Conservation (phyloP, 1,139 yeast species). For the Pichia sp. region DNA sequence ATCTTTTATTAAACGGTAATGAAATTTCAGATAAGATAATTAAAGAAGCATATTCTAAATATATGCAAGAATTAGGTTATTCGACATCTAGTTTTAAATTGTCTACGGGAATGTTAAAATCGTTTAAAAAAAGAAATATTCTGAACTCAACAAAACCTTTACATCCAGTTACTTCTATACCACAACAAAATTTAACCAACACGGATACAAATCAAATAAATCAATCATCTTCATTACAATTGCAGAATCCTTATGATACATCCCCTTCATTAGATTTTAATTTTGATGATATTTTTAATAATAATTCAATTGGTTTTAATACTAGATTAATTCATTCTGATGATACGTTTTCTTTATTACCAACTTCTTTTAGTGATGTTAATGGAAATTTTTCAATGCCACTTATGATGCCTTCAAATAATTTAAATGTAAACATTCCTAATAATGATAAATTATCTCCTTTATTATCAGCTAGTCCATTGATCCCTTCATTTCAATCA, state of each 20-base stretch:
- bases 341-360: constrained; percentile 18
- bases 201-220: too few relatives aligned
- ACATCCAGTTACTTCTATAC: background rate
- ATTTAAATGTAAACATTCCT: too few relatives aligned
- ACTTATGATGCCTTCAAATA: too few relatives aligned
- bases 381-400: too few relatives aligned
- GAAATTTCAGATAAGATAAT: constrained; percentile 26
- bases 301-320: constrained; percentile 28
- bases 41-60: constrained; percentile 20
- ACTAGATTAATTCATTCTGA: constrained; percentile 31
- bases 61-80: constrained; percentile 22
- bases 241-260: background rate
- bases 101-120: constrained; percentile 29
- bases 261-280: constrained; percentile 18
- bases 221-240: too few relatives aligned
- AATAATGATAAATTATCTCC: background rate
- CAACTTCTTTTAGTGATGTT: background rate
- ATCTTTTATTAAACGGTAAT: constrained; percentile 13
- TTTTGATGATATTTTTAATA: constrained; percentile 26
- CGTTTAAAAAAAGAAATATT: constrained; percentile 27
- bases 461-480: background rate
- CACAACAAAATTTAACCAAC: too few relatives aligned
- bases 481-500: background rate
- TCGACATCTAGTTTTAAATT: constrained; percentile 18
- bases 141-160: background rate